Conservation (phyloP, 495 filamentous ascomycete genomes). For the Hypoxylon lienhwacheense region DNA sequence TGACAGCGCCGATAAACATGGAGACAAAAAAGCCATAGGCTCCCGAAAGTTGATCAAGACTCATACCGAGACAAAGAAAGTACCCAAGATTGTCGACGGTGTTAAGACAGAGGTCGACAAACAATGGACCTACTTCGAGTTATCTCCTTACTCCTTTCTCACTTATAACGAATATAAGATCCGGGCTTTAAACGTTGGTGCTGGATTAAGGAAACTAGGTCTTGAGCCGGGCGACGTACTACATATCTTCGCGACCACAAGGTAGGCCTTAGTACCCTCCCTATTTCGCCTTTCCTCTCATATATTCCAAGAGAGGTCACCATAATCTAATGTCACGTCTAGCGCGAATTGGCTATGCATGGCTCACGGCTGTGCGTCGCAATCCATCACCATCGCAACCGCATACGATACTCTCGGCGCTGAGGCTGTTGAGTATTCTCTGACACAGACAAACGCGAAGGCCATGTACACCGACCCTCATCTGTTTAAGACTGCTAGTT, state of each 20-base stretch:
- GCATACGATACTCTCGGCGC: conserved; percentile 68
- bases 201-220: conserved; percentile 61
- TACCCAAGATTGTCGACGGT: conserved; percentile 69
- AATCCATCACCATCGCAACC: conserved; percentile 66
- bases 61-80: conserved; percentile 65
- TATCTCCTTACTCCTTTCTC: conserved; percentile 60
- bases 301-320: conserved; percentile 1
- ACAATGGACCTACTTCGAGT: conserved; percentile 68
- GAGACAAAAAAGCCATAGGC: conserved; percentile 60
- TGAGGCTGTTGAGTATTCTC: conserved; percentile 62
- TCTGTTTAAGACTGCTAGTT: conserved; percentile 53
- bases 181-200: conserved; percentile 54
- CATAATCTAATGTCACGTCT: conserved; percentile 15
- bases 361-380: conserved; percentile 55
- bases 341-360: conserved; percentile 54
- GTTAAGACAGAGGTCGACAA: conserved; percentile 63
- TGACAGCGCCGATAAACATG: conserved; percentile 54
- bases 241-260: conserved; percentile 65
- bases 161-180: conserved; percentile 65
- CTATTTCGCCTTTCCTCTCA: too few relatives aligned
- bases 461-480: conserved; percentile 65
- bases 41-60: conserved; percentile 58
- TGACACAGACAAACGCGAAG: conserved; percentile 60
- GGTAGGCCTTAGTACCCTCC: conserved; percentile 32
- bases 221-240: conserved; percentile 52